Base-by-base conservation (phyloP, 768 basidiomycete species). In the Hemileccinum impolitum region DNA sequence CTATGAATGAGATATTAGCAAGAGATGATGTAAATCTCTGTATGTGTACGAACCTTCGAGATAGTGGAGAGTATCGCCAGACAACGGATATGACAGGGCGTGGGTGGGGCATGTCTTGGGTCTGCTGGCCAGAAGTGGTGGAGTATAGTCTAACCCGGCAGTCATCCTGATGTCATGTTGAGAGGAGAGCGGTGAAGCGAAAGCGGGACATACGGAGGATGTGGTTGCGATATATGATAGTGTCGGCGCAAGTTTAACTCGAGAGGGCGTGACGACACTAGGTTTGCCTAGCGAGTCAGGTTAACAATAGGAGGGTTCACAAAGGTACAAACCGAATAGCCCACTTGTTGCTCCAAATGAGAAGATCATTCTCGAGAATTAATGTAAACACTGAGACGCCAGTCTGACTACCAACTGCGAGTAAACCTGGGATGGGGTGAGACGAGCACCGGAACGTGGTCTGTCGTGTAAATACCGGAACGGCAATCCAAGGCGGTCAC, bases 321-420 rank as follows among this genome's bases (percentile, higher is more conserved):
- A 17, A 36, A 37, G 21, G 23, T 39, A 61, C 76, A 44, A 73
- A 90, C 90, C 71, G 59, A 45, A 73, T 67, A 17, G 74, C 74
- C 90, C 90, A 93, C 70, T 90, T 90, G 63, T 74, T 74, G 13
- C 82, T 84, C 90, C 90, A 93, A 0, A 83, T 87, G 14, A 84
- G 87, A 15, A 92, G 77, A 64, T 90, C 87, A 58, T 90, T 85
- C 56, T 91, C 87, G 26, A 89, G 74, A 47, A 85, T 81, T 25
- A 91, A 70, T 3, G 87, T 87, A 58, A 89, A 88, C 0, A 91
- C 80, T 1, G 86, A 84, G 13, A 93, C 70, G 34, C 77, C 76
- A 37, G 66, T 68, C 30, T 73, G 63, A 38, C 74, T 84, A 13
- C 86, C 88, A 31, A 91, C 78, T 18, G 84, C 85, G 53, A 93